Evolutionary conservation across 208 protist genomes (phyloP), one percentile per base, ranked within the genome.

Genomic region (Herpetomonas samuelpessoai): DNA sequence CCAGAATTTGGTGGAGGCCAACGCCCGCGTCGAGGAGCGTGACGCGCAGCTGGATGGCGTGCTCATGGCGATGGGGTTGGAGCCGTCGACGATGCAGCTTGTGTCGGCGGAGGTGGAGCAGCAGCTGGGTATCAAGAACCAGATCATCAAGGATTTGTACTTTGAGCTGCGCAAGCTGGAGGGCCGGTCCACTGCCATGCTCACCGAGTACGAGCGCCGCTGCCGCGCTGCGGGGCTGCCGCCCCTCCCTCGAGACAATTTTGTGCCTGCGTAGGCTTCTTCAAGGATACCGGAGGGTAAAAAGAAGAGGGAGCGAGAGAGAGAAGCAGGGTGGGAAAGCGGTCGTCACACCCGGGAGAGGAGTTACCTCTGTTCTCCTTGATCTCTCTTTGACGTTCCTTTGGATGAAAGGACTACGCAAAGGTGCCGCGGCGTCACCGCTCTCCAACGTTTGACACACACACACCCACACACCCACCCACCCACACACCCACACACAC

Each of bases 101-200:
- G 85, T 98, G 26, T 88, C 92, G 1, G 59, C 74, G n/a, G 75
- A 95, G 72, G 84, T 98, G 21, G 96, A 99, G 57, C 70, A 84
- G 27, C 80, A 96, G 35, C 76, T 99, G 39, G 81, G 86, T 39
- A 71, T 68, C 14, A 98, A 98, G 74, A 98, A 98, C 78, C 91
- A 91, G 50, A 68, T 86, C 44, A 98, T 98, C 65, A 91, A 97
- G 69, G 95, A 98, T 52, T 71, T 99, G 27, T 86, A 98, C 68
- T 98, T 97, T 82, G 96, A 99, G 77, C 76, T 98, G 54, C 75
- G 77, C 53, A 91, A 91, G 64, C 44, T 82, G 58, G 84, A 92
- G 61, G 74, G 79, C 59, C 57, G 74, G 41, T 59, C 73, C 22
- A 79, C 86, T 28, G 76, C 79, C 6, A 83, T 91, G 26, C 46